Evolutionary conservation across 352 stramenopile species (phyloP).

Genomic region (Phytopythium vexans): DNA sequence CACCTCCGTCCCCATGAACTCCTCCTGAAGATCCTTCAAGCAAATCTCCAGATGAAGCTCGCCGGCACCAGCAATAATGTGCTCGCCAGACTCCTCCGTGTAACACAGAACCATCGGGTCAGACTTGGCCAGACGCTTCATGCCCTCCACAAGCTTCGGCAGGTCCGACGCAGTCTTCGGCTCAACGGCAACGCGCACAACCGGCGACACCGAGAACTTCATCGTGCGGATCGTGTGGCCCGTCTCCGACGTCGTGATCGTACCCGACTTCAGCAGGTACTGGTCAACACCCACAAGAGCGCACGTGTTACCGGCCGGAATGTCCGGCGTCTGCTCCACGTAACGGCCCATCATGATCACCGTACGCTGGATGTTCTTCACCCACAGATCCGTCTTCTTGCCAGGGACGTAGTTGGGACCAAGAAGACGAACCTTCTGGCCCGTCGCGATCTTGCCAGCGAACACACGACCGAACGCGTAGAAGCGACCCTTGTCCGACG

Average conservation of each 20-base stretch:
- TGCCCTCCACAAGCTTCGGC: constrained; percentile 99
- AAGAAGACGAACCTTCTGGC: constrained; percentile 99
- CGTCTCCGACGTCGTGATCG: constrained; percentile 97
- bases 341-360: constrained; percentile 99
- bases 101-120: constrained; percentile 99
- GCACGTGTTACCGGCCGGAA: constrained; percentile 99
- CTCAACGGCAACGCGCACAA: constrained; percentile 99
- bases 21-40: constrained; percentile 99
- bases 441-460: constrained; percentile 97
- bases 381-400: constrained; percentile 99
- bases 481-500: constrained; percentile 98
- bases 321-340: constrained; percentile 97
- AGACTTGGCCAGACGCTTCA: constrained; percentile 99
- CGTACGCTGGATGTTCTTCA: constrained; percentile 99
- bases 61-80: constrained; percentile 99
- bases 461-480: constrained; percentile 99
- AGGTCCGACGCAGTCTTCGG: constrained; percentile 98
- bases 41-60: constrained; percentile 99
- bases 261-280: constrained; percentile 99
- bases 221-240: constrained; percentile 99
- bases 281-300: constrained; percentile 99
- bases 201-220: constrained; percentile 99
- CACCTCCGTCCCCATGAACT: constrained; percentile 99
- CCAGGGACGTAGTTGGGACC: constrained; percentile 99
- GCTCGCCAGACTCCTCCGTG: constrained; percentile 99